These are phyloP conservation scores for Aspergillus tanneri DNA, from an alignment of 2,329 filamentous ascomycete species.

Conservation along the genomic window DNA sequence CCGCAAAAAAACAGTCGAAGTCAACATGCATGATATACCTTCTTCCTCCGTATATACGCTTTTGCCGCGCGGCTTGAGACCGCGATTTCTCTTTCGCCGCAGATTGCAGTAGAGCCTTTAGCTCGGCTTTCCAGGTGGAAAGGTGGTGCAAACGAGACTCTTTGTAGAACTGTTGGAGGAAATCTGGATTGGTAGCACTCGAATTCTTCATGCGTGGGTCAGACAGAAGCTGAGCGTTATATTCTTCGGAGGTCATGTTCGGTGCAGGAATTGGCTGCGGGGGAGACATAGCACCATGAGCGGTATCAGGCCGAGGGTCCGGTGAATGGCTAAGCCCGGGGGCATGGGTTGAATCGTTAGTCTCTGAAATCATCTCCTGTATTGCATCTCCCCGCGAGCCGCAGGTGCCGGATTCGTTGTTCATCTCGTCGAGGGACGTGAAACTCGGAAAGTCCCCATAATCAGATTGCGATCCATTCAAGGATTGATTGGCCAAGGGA, in stretches of 20 bases:
- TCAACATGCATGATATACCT: slow-evolving; percentile 93
- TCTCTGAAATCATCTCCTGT: background rate
- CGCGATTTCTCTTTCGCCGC: slow-evolving; percentile 67
- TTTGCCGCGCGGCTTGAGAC: slow-evolving; percentile 49
- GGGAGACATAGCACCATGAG: slow-evolving; percentile 18
- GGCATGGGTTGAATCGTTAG: background rate
- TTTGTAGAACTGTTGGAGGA: slow-evolving; percentile 90
- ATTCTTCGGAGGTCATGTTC: slow-evolving; percentile 79
- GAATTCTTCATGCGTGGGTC: slow-evolving; percentile 85
- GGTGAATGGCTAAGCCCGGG: slow-evolving; percentile 1
- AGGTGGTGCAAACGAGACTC: slow-evolving; percentile 94
- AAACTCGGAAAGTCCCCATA: slow-evolving; percentile 43
- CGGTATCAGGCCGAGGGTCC: slow-evolving; percentile 1
- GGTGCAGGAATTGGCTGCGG: slow-evolving; percentile 33
- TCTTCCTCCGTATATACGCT: slow-evolving; percentile 62
- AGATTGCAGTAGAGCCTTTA: slow-evolving; percentile 84
- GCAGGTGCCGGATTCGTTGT: background rate
- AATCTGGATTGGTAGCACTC: slow-evolving; percentile 88
- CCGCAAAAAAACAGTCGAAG: slow-evolving; percentile 98
- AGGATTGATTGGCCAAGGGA: slow-evolving; percentile 22
- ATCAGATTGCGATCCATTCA: slow-evolving; percentile 42
- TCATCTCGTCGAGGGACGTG: slow-evolving; percentile 19
- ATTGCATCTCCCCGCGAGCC: background rate
- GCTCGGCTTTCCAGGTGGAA: slow-evolving; percentile 91
- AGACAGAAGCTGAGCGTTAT: slow-evolving; percentile 79